These are phyloP conservation scores for Rhodotorula paludigena DNA, from an alignment of 768 basidiomycete species.

Conservation along the genomic window DNA sequence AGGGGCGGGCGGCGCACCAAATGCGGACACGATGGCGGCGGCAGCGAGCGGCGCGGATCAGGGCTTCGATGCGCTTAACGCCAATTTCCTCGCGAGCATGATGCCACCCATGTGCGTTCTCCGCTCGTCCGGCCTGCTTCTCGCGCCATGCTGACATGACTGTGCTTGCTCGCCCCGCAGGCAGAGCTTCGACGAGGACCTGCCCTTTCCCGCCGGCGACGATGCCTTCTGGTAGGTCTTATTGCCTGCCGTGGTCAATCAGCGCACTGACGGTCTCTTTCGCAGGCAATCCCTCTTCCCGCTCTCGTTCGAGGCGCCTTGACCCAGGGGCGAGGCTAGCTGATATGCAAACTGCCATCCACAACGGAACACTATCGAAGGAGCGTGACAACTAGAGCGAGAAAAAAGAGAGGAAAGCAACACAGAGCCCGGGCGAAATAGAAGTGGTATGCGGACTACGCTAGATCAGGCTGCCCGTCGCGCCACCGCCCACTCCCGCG, in stretches of 20 bases:
- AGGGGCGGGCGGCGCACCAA: too few relatives aligned
- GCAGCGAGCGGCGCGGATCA: neutral
- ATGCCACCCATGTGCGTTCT: neutral
- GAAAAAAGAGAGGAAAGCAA: too few relatives aligned
- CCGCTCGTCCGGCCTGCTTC: neutral
- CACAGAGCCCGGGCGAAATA: neutral
- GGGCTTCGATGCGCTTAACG: neutral
- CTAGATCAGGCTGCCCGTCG: constrained; percentile 3
- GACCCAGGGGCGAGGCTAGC: too few relatives aligned
- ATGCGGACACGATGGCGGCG: too few relatives aligned
- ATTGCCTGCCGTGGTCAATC: neutral
- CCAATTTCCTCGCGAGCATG: constrained; percentile 8
- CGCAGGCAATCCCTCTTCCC: constrained; percentile 15
- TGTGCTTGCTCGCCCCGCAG: neutral
- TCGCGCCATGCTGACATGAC: neutral
- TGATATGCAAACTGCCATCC: too few relatives aligned
- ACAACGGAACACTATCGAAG: neutral
- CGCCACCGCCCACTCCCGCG: neutral
- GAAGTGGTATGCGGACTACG: neutral
- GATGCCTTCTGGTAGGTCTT: constrained; percentile 8
- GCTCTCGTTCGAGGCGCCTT: constrained; percentile 1
- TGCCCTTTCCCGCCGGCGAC: constrained; percentile 6
- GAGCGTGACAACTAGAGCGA: neutral
- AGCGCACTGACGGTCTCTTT: neutral
- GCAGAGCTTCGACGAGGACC: neutral